Evolutionary conservation across 805 yeast species (phyloP), one percentile per base, ranked within the genome.

Genomic region (Pichia nanzhaoensis): DNA sequence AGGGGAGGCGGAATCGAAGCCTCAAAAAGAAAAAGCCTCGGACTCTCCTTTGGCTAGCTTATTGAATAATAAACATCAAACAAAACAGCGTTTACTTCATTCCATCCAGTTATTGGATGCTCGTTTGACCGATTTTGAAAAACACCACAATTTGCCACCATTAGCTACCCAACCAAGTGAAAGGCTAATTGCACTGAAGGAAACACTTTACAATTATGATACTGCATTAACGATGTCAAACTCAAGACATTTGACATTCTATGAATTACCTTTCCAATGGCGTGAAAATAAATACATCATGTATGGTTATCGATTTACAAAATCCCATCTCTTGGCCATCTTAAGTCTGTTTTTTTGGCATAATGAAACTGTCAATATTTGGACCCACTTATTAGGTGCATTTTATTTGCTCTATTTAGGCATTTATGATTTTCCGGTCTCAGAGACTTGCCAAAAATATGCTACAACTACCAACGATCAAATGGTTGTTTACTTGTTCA

Each of bases 231-330:
- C 58, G 5, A 58, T 67, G 10, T 80, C 82, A 3, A 39, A 57
- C 10, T 48, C 60, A 3, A 48, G 82, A 37, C 73, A 80, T 45
- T 65, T 91, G 35, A 88, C 87, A 53, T 86, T 82, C 61, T 87
- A 85, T 58, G 95, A 91, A 61, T 69, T 91, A 36, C 99, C 99
- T 2, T 77, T 82, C 53, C 87, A 84, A 39, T 91, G 96, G 95
- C 76, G 95, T 57, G 97, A 90, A 64, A 91, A 93, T 65, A 80
- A 88, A 47, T 89, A 75, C 62, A 86, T 93, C 47, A 69, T 84
- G 18, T 68, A 77, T 45, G 98, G 98, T 3, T 93, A 91, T 66
- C 70, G 97, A 49, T 93, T 91, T 65, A 80, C 83, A 50, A 67
- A 76, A 46, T 73, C 75, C 34, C 89, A 83, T 58, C 27, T 56